phyloP scores from a whole-genome alignment of 1,139 yeast species.

The Protomyces gravidus region DNA sequence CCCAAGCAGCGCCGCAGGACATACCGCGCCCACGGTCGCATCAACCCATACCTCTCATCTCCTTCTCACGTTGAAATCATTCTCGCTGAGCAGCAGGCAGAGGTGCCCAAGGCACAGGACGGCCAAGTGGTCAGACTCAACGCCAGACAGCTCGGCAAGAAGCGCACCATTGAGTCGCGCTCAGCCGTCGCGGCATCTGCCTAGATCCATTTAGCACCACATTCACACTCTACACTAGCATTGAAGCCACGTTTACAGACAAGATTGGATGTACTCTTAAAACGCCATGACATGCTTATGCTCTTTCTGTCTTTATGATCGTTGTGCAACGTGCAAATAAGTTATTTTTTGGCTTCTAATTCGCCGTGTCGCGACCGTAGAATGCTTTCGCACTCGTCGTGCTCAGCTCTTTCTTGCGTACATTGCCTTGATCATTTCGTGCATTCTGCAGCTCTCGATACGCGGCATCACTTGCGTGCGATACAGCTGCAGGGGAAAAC shows the following conservation, averaged over 20 bases:
- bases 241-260: background rate
- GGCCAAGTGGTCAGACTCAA: constrained; percentile 24
- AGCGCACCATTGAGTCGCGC: constrained; percentile 26
- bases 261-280: no score
- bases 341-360: no score
- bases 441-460: background rate
- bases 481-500: background rate
- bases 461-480: background rate
- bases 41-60: constrained; percentile 96
- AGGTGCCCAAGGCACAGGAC: constrained; percentile 88
- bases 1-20: constrained; percentile 99
- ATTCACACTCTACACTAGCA: background rate
- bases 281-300: no score
- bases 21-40: constrained; percentile 99
- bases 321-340: no score
- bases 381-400: background rate
- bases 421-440: no score
- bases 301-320: no score
- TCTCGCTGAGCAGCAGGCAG: constrained; percentile 92
- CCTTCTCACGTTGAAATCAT: constrained; percentile 99
- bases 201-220: background rate
- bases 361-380: background rate
- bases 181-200: constrained; percentile 1
- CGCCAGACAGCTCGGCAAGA: constrained; percentile 27
- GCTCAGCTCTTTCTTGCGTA: background rate